Evolutionary conservation across 805 yeast species (phyloP).

Genomic region (Candida maris): DNA sequence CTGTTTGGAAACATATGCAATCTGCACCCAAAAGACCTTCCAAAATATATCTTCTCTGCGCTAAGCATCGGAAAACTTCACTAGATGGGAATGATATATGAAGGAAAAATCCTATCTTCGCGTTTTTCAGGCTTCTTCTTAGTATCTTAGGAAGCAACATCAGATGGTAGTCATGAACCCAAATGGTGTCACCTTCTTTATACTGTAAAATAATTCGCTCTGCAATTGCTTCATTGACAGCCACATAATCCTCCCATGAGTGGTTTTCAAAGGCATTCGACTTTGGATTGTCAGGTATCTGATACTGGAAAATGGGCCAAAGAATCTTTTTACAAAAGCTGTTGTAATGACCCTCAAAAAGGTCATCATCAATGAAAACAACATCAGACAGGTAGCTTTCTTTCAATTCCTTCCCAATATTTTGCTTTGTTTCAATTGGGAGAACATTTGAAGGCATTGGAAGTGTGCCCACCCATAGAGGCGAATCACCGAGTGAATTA

Average conservation of each 20-base stretch:
- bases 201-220: constrained; percentile 66
- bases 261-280: constrained; percentile 94
- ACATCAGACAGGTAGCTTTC: constrained; percentile 56
- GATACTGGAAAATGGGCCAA: constrained; percentile 94
- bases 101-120: constrained; percentile 85
- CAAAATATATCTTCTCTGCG: constrained; percentile 74
- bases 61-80: constrained; percentile 91
- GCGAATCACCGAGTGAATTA: constrained; percentile 33
- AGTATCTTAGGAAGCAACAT: constrained; percentile 84
- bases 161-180: constrained; percentile 95
- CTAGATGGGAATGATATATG: constrained; percentile 95
- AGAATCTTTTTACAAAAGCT: constrained; percentile 90
- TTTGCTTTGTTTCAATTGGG: constrained; percentile 49
- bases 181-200: constrained; percentile 70
- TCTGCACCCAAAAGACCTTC: constrained; percentile 88
- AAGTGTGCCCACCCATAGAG: constrained; percentile 83
- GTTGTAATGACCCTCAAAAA: constrained; percentile 86
- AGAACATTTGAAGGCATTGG: constrained; percentile 89
- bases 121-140: constrained; percentile 69
- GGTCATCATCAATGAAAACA: constrained; percentile 70
- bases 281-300: constrained; percentile 91
- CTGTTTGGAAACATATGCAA: constrained; percentile 83
- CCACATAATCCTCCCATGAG: constrained; percentile 82
- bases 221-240: constrained; percentile 75
- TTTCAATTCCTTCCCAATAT: constrained; percentile 47